Base-by-base conservation (phyloP, 2,329 filamentous ascomycete genomes). In the Claviceps spartinae region DNA sequence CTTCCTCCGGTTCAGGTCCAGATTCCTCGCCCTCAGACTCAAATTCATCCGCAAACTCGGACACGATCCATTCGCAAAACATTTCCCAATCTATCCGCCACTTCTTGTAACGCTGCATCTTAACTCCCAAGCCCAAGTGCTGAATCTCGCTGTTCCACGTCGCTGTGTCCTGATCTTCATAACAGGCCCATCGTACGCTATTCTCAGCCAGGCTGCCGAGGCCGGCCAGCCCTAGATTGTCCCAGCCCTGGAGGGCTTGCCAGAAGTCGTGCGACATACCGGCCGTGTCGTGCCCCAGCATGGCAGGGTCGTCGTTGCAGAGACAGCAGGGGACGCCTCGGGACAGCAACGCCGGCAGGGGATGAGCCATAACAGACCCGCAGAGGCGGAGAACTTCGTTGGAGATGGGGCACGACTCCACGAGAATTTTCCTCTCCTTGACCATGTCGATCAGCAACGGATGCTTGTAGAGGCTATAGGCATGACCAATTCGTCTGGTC, bases 261-360 rank as follows among this genome's bases (percentile, higher is more conserved):
- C 88, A 96, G 67, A 95, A 95, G 68, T 96, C 89, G 67, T 95
- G 87, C 1, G 86, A 91, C 76, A 93, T 83, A 40, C 88, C 88
- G 26, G 82, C 85, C 6, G 77, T 80, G 53, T 86, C 86, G 61
- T 95, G 87, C 8, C 90, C 90, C 5, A 95, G 74, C 61, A 96
- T 88, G 1, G 86, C 87, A 1, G 89, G 90, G 63, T 95, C 89
- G 63, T 96, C 91, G 63, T 95, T 95, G 70, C 84, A 88, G 9
- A 98, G 77, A 11, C 84, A 81, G 61, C 89, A 91, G 5, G 86
- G 67, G 1, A 97, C 88, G 26, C 91, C 91, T 44, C 89, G 81
- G 0, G 91, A 83, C 4, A 97, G 74, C 0, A 97, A 76, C 0
- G 88, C 86, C 0, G 90, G 90, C 1, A 96, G 74, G 0, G 89